Conservation (phyloP, 345 rosid genomes). For the Mangifera indica region DNA sequence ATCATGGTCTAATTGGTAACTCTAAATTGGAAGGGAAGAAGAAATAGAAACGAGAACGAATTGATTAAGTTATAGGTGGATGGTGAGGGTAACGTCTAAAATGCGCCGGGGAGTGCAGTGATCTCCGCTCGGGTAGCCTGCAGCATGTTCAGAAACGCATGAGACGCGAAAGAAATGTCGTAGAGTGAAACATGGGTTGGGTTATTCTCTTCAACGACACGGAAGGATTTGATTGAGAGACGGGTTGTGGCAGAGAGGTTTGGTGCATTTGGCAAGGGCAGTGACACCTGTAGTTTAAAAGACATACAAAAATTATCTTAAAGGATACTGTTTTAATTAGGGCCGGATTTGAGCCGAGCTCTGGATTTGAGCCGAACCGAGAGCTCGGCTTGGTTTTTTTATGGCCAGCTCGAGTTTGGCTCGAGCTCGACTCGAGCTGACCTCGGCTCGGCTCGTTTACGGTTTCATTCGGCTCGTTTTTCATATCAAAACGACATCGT, state of each 20-base stretch:
- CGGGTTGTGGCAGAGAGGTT: not conserved
- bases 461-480: no score
- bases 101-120: constrained; percentile 5
- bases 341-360: no score
- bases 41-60: not conserved
- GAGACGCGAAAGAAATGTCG: not conserved
- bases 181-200: not conserved
- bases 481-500: no score
- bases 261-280: not conserved
- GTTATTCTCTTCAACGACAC: not conserved
- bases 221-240: not conserved
- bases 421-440: no score
- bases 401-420: no score
- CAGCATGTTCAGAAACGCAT: no score
- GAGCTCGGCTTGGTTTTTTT: no score
- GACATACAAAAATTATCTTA: no score
- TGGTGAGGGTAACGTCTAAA: not conserved
- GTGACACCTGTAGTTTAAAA: not conserved
- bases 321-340: no score
- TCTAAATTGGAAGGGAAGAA: not conserved
- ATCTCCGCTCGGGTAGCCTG: not conserved
- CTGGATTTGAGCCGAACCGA: no score
- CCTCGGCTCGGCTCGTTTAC: no score
- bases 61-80: not conserved
- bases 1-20: constrained; percentile 17